A percentile compares a stretch with the other conserved stretches of the same genome.
phyloP scores from a whole-genome alignment of 768 basidiomycete species.

The Calocybe cyanea region DNA sequence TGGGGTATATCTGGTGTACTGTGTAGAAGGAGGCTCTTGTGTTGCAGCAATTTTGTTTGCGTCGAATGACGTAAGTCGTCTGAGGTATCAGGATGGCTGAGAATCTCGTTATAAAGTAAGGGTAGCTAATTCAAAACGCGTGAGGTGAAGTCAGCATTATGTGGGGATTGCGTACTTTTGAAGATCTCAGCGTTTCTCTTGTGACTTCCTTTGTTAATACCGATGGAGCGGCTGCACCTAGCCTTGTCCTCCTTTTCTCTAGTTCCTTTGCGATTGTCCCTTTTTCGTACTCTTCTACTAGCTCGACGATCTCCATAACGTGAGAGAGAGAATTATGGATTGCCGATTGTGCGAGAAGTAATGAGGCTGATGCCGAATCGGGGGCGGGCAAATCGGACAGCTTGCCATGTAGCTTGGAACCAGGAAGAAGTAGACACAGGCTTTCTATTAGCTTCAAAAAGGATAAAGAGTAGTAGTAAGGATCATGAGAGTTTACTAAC shows the following conservation, averaged over 20 bases:
- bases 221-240: slow-evolving; percentile 63
- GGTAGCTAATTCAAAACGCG: slow-evolving; percentile 55
- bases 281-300: slow-evolving; percentile 64
- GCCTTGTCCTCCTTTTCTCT: slow-evolving; percentile 70
- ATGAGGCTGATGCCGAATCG: slow-evolving; percentile 65
- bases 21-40: slow-evolving; percentile 58
- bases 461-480: slow-evolving; percentile 5
- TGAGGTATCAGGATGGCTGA: slow-evolving; percentile 74
- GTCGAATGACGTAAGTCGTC: slow-evolving; percentile 76
- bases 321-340: slow-evolving; percentile 68
- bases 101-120: slow-evolving; percentile 67
- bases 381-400: slow-evolving; percentile 69
- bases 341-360: slow-evolving; percentile 52
- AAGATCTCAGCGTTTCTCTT: slow-evolving; percentile 57
- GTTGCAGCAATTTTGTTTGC: slow-evolving; percentile 71
- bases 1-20: slow-evolving; percentile 46
- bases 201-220: slow-evolving; percentile 61
- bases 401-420: slow-evolving; percentile 58
- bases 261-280: slow-evolving; percentile 60
- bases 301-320: slow-evolving; percentile 64
- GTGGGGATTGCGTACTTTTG: slow-evolving; percentile 41
- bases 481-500: slow-evolving; percentile 8
- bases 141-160: slow-evolving; percentile 5
- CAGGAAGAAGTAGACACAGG: slow-evolving; percentile 70
- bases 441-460: slow-evolving; percentile 56